Base-by-base conservation (phyloP, 306 rosid genomes). In the Inga laurina region DNA sequence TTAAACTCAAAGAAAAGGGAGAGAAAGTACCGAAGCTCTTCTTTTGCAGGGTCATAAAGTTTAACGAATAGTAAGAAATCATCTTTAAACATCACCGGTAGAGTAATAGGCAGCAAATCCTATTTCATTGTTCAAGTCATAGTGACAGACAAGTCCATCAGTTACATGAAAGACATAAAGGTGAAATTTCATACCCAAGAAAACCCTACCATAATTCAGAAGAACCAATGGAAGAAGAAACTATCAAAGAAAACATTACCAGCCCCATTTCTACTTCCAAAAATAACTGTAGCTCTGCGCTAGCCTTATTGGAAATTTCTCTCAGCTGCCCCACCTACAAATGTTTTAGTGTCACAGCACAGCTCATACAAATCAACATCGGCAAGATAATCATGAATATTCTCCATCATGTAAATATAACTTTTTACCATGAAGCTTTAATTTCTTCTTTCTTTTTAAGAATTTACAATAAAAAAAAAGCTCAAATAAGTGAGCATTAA, bases 241-340 rank as follows among this genome's bases (percentile, higher is more conserved):
- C 32, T 82, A 62, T 19, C 9, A 43, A 76, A 57, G 68, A 81
- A 84, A 74, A 77, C 46, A 52, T 80, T 91, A 96, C 98, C 99
- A 66, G 88, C 57, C 93, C 98, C 45, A 72, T 79, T 81, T 92
- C 97, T 45, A 92, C 87, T 89, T 96, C 99, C 91, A 96, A 87
- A 86, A 92, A 93, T 84, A 96, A 85, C 82, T 87, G 92, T 41
- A 96, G 88, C 82, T 92, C 99, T 18, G 93, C 94, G 81, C 83
- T 91, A 41, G 92, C 85, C 84, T 91, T 91, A 75, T 88, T 92
- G 80, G 94, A 90, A 44, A 87, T 90, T 83, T 92, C 97, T 70
- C 95, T 92, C 81, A 94, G 84, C 57, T 92, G 98, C 52, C 93
- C 97, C 89, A 94, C 98, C 98, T 94, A 81, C 80, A 85, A 78